Percentiles rank a stretch among this genome's conserved stretches.
phyloP scores from a whole-genome alignment of 805 yeast species.

The Scheffersomyces stipitis region DNA sequence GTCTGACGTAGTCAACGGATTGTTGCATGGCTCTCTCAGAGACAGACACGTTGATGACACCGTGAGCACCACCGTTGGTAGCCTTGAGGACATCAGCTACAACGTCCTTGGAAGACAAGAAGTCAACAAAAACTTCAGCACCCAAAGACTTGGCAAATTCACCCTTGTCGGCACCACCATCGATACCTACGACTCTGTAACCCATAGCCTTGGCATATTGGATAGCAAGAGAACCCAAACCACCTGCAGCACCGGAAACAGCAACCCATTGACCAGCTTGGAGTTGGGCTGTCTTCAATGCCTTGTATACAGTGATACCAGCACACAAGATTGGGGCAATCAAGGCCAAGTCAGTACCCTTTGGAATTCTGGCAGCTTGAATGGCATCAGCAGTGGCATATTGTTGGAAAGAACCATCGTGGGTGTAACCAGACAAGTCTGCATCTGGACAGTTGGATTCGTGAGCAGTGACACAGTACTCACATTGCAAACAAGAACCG shows the following conservation, averaged over 20 bases:
- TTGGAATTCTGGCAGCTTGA: slow-evolving; percentile 80
- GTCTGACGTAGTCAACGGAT: slow-evolving; percentile 44
- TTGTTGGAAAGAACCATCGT: slow-evolving; percentile 90
- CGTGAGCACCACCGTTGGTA: slow-evolving; percentile 63
- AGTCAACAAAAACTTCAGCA: slow-evolving; percentile 64
- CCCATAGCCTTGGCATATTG: slow-evolving; percentile 82
- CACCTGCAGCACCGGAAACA: slow-evolving; percentile 79
- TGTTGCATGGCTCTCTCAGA: slow-evolving; percentile 51
- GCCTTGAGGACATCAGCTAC: slow-evolving; percentile 42
- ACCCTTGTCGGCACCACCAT: slow-evolving; percentile 65
- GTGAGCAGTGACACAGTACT: slow-evolving; percentile 62
- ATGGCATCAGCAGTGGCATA: slow-evolving; percentile 86
- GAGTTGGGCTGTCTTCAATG: slow-evolving; percentile 74
- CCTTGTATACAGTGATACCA: slow-evolving; percentile 90
- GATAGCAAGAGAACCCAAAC: slow-evolving; percentile 71
- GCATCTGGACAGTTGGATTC: slow-evolving; percentile 75
- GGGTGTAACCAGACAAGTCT: slow-evolving; percentile 74
- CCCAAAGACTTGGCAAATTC: slow-evolving; percentile 57
- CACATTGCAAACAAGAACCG: slow-evolving; percentile 75
- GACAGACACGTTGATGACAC: slow-evolving; percentile 49
- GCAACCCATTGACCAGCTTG: slow-evolving; percentile 75
- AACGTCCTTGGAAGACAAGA: slow-evolving; percentile 48
- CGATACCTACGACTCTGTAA: slow-evolving; percentile 67
- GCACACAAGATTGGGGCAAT: slow-evolving; percentile 87
- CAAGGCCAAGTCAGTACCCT: slow-evolving; percentile 70